phyloP scores from a whole-genome alignment of 129 eudicot genomes.

The carrot (Daucus carota) region DNA sequence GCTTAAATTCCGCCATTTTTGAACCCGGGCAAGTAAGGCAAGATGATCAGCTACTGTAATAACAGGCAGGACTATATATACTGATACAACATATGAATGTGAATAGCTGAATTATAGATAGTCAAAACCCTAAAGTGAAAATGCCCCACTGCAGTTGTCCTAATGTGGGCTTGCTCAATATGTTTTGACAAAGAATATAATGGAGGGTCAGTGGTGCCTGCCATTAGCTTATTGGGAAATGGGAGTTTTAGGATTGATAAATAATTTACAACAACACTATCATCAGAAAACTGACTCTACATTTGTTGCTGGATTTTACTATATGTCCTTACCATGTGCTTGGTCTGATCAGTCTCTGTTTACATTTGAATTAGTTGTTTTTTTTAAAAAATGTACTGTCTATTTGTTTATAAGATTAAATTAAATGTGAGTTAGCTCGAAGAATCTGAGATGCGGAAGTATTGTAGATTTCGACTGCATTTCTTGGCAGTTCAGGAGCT shows the following conservation, averaged over 20 bases:
- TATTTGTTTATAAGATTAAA: not conserved
- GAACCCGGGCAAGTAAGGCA: not conserved
- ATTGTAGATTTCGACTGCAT: not conserved
- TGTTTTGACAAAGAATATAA: conserved; percentile 3
- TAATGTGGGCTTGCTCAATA: not conserved
- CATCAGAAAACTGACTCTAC: not conserved
- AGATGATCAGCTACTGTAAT: not conserved
- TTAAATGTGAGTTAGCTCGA: not conserved
- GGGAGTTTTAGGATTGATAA: not conserved
- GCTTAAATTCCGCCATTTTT: conserved; percentile 21
- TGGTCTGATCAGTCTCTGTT: not conserved
- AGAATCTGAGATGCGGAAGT: not conserved
- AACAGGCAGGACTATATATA: not conserved
- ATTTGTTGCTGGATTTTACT: conserved; percentile 9
- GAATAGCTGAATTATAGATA: not conserved
- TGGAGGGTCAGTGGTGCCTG: conserved; percentile 12
- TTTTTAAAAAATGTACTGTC: not conserved
- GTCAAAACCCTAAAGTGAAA: not conserved
- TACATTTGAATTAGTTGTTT: not conserved
- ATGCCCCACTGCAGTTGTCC: conserved; percentile 5
- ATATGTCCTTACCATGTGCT: conserved; percentile 2
- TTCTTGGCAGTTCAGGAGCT: too few species aligned
- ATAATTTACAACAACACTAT: not conserved
- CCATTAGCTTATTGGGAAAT: not conserved
- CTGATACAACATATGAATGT: not conserved